Evolutionary conservation across 352 stramenopile genomes (phyloP).

Genomic region (Phytopythium helicoides): DNA sequence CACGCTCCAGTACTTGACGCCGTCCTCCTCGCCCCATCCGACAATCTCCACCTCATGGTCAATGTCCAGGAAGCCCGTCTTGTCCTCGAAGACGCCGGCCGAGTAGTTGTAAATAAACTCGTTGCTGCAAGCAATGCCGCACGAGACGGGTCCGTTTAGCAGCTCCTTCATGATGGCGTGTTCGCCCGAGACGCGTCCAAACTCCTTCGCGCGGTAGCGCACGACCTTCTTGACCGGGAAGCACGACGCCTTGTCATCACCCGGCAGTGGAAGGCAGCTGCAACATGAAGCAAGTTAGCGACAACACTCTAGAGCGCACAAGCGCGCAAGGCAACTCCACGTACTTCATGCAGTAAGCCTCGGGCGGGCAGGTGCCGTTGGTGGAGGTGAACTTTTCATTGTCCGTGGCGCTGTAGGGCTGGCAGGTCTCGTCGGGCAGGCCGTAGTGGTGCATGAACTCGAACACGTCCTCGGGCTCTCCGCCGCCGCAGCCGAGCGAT

Average conservation of each 20-base stretch:
- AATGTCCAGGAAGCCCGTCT: constrained; percentile 53
- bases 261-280: constrained; percentile 43
- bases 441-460: constrained; percentile 65
- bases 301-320: too few relatives aligned
- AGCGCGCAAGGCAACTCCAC: too few relatives aligned
- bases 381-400: constrained; percentile 44
- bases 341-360: constrained; percentile 71
- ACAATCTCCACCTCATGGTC: constrained; percentile 92
- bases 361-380: constrained; percentile 55
- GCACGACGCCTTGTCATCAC: constrained; percentile 19
- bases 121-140: constrained; percentile 82
- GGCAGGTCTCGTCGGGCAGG: constrained; percentile 49
- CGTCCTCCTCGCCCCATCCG: constrained; percentile 87
- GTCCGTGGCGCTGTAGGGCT: constrained; percentile 64
- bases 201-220: constrained; percentile 52
- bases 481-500: constrained; percentile 49
- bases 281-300: too few relatives aligned
- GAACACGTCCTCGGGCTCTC: constrained; percentile 56
- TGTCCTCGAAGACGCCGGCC: constrained; percentile 84
- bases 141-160: constrained; percentile 84
- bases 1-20: constrained; percentile 92
- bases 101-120: constrained; percentile 83
- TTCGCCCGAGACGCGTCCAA: constrained; percentile 41
- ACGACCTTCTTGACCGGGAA: constrained; percentile 52
- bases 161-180: constrained; percentile 68